A percentile compares a stretch with the other conserved stretches of the same genome.
Evolutionary conservation across 2,329 filamentous ascomycete species (phyloP).

Genomic region (Hypomyces rosellus): DNA sequence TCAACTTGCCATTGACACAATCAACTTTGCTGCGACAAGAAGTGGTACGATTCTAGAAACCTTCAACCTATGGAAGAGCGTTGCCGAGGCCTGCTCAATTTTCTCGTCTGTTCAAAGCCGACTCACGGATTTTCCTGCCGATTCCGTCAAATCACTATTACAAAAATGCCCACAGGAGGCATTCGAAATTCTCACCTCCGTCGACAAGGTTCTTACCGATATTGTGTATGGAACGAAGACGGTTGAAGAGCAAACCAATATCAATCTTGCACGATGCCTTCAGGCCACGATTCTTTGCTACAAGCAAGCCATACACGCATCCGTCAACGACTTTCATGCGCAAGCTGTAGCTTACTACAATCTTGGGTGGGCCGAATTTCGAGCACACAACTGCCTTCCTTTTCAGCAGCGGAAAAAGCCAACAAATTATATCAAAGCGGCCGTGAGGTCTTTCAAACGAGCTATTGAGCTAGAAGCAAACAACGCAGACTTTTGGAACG

Average conservation of each 20-base stretch:
- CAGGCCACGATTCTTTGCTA: conserved; percentile 75
- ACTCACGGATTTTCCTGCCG: conserved; percentile 54
- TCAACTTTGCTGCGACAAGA: conserved; percentile 61
- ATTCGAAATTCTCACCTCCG: conserved; percentile 58
- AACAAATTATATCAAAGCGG: conserved; percentile 67
- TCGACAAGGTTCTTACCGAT: conserved; percentile 56
- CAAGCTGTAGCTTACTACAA: conserved; percentile 98
- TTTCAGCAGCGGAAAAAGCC: conserved; percentile 47
- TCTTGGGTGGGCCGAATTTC: conserved; percentile 86
- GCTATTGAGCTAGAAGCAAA: conserved; percentile 93
- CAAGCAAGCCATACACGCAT: conserved; percentile 75
- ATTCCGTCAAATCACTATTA: conserved; percentile 54
- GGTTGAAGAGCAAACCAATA: conserved; percentile 33
- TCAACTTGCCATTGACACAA: conserved; percentile 60
- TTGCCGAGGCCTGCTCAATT: conserved; percentile 81
- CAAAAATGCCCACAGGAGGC: conserved; percentile 43
- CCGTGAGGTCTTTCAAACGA: conserved; percentile 87
- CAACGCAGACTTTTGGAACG: conserved; percentile 96
- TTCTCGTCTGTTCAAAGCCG: conserved; percentile 74
- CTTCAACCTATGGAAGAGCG: conserved; percentile 93
- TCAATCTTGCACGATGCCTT: conserved; percentile 53
- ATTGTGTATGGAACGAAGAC: conserved; percentile 32
- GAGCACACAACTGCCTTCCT: conserved; percentile 64
- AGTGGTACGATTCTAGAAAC: conserved; percentile 56
- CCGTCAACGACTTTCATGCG: conserved; percentile 69